Evolutionary conservation across 306 rosid species (phyloP), one percentile per base, ranked within the genome.

Genomic region (Quercus berberidifolia): DNA sequence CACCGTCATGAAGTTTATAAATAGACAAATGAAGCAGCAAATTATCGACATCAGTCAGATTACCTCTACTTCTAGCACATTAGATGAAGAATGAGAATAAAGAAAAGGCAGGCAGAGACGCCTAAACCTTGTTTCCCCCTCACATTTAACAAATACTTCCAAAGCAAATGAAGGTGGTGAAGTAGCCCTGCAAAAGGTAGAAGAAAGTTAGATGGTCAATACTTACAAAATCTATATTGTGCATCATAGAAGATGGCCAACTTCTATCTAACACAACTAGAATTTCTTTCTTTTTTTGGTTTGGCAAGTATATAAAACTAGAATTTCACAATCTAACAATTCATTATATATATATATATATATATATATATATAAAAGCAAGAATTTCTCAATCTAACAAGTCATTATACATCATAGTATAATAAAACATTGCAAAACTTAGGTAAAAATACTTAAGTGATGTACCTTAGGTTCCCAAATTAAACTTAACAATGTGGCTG

Each of bases 1-100:
- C 41, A 33, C 5, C 9, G 19, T 23, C 11, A 10, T 21, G 38
- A 84, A 74, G 63, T 77, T 55, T 55, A 58, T 55, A 67, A 55
- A 71, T 78, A 31, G 76, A 15, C 65, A 69, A 84, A 69, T 55
- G 54, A 78, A 59, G 52, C 57, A 81, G 58, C 55, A 74, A 41
- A 79, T 35, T 70, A 70, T 79, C n/a, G 31, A 76, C 46, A 63
- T 74, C 25, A 63, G 80, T 43, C 46, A 74, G 38, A 56, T 79
- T 88, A 95, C 99, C 99, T 95, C 99, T 63, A 93, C 98, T 89
- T 95, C 99, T n/a, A 95, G 89, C 68, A 91, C 96, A 79, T 95
- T 95, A 54, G 99, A 89, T 46, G 99, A 93, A 72, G 99, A 95
- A 82, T 93, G 99, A 74, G 99, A 91, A 90, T 95, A 95, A 41